Base-by-base conservation (phyloP, 1,139 yeast species). In the Lodderomyces margitis region DNA sequence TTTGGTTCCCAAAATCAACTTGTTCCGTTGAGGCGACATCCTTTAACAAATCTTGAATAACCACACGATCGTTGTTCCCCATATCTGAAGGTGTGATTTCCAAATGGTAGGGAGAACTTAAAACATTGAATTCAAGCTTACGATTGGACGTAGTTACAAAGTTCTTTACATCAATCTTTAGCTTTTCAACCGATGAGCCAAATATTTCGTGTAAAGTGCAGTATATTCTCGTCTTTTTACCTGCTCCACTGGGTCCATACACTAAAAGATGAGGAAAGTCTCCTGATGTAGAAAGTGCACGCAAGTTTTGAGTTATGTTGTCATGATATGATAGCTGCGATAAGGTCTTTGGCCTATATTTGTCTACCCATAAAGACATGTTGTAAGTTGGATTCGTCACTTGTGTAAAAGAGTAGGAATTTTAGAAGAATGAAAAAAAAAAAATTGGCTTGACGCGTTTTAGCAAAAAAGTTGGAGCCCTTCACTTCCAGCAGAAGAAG, bases 311-410 rank as follows among this genome's bases (percentile, higher is more conserved):
- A 0, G 96, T 81, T 25, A 91, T 77, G 5, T 72, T 74, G 1
- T 64, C 66, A 57, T 89, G 95, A 59, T 77, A 91, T 42, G 82
- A 79, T 42, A 92, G 70, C 31, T 73, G 72, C 10, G 74, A 77
- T 42, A 94, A 67, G 1, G 73, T 70, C 51, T 71, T 78, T 7
- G 98, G 98, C 52, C 97, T 78, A 62, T 89, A 83, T 53, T 89
- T 88, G 61, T 92, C 98, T 16, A 94, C 96, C 98, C 98, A 92
- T 59, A 92, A 75, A 14, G 96, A 85, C 97, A 89, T 88, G 40
- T 20, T 39, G 25, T 34, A 30, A 20, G 5, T 9, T 32, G 32
- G 32, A 28, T 5, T 3, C 7, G 16, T 21, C 23, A 16, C n/a
- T n/a, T 14, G 28, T 6, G 32, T 44, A 30, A 5, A 25, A 27